Base-by-base conservation (phyloP, 1,284 basidiomycete genomes). In the Moesziomyces sp. region DNA sequence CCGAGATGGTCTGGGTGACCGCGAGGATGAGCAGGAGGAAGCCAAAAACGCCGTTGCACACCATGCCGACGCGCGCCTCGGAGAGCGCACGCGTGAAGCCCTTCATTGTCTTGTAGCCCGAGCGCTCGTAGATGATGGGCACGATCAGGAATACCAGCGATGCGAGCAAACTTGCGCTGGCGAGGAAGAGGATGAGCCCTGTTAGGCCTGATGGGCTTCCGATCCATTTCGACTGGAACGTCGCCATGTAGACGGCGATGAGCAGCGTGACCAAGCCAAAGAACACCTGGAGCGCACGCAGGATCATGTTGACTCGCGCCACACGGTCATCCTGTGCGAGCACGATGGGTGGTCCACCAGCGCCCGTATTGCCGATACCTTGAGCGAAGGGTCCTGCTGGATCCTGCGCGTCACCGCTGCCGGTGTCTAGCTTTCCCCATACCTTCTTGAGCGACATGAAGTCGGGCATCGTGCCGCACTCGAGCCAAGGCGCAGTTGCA, bases 1-100 rank as follows among this genome's bases (percentile, higher is more conserved):
- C 72, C 14, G 78, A 80, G 51, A 80, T 77, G 45, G 78, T 80
- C 54, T 81, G 75, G 0, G 78, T 74, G 46, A 78, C 57, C 40
- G 71, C 65, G 26, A 78, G 53, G 46, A 81, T 76, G 30, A 77
- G 57, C 13, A 70, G 54, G 30, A 81, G 42, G 49, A 68, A 62
- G 24, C 61, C 57, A 52, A 76, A 74, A 43, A 73, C 21, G 46
- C 74, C 76, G 53, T 80, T 79, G 58, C 56, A 58, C 44, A 81
- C 72, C 23, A 81, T 55, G 28, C 75, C 79, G 0, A 80, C 75
- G 1, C 79, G 68, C 19, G 77, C 72, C 58, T 80, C 77, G 35
- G 66, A 58, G 23, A 81, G 53, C 3, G 75, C 74, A 7, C 77
- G 50, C 3, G 68, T 46, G 10, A 73, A 48, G 23, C 68, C 58